Percentiles rank a stretch among this genome's conserved stretches.
Evolutionary conservation across 83 land plant genomes (phyloP).

Genomic region (Diphasiastrum complanatum): DNA sequence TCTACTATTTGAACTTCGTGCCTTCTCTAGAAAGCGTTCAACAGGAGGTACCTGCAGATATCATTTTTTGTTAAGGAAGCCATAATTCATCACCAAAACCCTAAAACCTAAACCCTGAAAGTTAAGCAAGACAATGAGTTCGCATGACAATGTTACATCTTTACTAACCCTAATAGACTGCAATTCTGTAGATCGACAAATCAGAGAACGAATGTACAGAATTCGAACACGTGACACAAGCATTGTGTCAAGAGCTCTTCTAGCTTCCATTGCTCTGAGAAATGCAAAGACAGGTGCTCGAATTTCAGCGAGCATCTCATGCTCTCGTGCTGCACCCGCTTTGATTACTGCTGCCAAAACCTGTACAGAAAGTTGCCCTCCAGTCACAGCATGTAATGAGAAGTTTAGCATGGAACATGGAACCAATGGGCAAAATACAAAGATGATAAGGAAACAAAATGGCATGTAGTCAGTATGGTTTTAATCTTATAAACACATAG

Average conservation of each 20-base stretch:
- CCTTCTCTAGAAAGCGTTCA: constrained; percentile 6
- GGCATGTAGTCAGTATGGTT: too few relatives aligned
- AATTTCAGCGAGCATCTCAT: constrained; percentile 15
- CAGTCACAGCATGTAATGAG: neutral
- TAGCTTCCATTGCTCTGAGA: constrained; percentile 7
- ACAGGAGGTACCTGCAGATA: constrained; percentile 8
- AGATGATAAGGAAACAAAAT: neutral
- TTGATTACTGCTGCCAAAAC: constrained; percentile 12
- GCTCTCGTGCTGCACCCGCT: constrained; percentile 18
- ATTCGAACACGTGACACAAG: constrained; percentile 11
- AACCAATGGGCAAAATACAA: neutral
- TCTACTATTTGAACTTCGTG: neutral
- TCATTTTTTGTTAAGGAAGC: neutral
- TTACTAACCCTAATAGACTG: neutral
- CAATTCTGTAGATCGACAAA: constrained; percentile 9
- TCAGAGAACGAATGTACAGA: constrained; percentile 10
- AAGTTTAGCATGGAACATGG: too few relatives aligned
- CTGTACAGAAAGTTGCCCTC: neutral
- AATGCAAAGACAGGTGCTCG: constrained; percentile 9
- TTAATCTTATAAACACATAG: too few relatives aligned
- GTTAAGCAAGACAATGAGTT: too few relatives aligned
- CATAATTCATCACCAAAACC: too few relatives aligned
- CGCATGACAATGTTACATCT: too few relatives aligned
- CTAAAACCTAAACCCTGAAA: too few relatives aligned
- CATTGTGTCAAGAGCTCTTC: constrained; percentile 6